phyloP scores from a whole-genome alignment of 441 rosid genomes.

The California macrophylla region DNA sequence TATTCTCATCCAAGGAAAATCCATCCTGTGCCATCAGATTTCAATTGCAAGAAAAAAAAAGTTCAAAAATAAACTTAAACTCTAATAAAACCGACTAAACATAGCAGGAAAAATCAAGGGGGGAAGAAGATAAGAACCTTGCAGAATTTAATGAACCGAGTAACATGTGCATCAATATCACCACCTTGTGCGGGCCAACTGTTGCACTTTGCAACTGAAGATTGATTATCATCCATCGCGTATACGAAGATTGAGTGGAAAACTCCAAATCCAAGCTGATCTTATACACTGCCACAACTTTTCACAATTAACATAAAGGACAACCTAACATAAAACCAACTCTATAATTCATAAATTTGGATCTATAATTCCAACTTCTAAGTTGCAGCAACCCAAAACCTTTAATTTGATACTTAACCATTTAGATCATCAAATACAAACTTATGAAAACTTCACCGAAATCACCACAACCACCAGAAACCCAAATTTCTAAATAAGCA shows the following conservation, averaged over 20 bases:
- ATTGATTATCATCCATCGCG: slow-evolving; percentile 39
- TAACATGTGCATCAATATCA: slow-evolving; percentile 29
- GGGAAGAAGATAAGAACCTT: slow-evolving; percentile 29
- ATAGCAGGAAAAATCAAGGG: background rate
- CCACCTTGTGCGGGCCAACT: slow-evolving; percentile 26
- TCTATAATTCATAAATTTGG: background rate
- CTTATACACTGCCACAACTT: background rate
- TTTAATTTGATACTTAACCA: background rate
- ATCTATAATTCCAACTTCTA: background rate
- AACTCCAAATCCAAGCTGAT: slow-evolving; percentile 15
- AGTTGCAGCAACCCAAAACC: background rate
- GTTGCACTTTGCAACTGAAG: slow-evolving; percentile 33
- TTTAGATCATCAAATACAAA: background rate
- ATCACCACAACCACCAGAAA: background rate
- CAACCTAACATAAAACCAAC: background rate
- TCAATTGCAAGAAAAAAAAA: slow-evolving; percentile 6
- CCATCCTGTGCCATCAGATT: slow-evolving; percentile 37
- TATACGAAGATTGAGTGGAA: slow-evolving; percentile 22
- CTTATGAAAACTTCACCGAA: background rate
- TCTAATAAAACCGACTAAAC: background rate
- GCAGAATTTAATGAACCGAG: slow-evolving; percentile 44
- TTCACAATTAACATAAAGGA: background rate
- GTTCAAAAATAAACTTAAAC: slow-evolving; percentile 11
- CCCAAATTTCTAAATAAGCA: background rate
- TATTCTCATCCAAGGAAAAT: slow-evolving; percentile 44